phyloP scores from a whole-genome alignment of 108 stramenopile genomes.

The Aureococcus anophagefferens region DNA sequence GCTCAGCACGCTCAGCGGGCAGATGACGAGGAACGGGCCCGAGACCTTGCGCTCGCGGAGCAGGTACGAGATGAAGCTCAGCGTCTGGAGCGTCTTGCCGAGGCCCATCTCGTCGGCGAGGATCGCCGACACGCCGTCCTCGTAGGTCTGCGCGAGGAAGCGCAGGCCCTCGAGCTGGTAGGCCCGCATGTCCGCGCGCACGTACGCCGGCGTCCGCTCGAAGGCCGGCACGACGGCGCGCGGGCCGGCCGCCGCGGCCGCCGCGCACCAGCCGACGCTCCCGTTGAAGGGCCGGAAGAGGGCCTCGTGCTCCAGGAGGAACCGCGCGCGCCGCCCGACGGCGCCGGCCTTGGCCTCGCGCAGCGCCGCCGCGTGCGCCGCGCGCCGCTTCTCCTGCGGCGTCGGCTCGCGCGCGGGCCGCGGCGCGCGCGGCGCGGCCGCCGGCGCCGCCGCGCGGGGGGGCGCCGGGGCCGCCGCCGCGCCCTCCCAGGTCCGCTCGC shows the following conservation, averaged over 20 bases:
- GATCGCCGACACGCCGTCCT: slow-evolving; percentile 55
- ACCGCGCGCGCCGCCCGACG: not conserved
- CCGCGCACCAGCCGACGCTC: not conserved
- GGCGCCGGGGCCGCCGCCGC: no score
- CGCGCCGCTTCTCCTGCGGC: no score
- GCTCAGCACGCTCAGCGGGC: slow-evolving; percentile 67
- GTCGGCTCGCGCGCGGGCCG: no score
- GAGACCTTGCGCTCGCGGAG: slow-evolving; percentile 42
- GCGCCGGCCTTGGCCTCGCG: not conserved
- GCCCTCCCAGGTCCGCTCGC: not conserved
- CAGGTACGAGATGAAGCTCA: slow-evolving; percentile 65
- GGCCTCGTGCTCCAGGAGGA: not conserved
- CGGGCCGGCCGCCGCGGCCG: not conserved
- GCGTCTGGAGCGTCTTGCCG: slow-evolving; percentile 86
- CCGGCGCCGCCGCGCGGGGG: no score
- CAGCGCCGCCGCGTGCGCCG: no score
- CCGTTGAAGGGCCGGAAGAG: not conserved
- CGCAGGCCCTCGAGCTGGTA: slow-evolving; percentile 92
- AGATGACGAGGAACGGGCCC: slow-evolving; percentile 76
- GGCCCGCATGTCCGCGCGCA: slow-evolving; percentile 60
- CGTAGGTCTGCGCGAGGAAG: slow-evolving; percentile 47
- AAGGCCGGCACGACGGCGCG: not conserved
- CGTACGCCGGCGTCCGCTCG: not conserved
- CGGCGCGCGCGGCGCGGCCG: no score
- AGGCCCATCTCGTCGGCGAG: slow-evolving; percentile 83